Evolutionary conservation across 352 stramenopile species (phyloP).

Genomic region (Halophytophthora batemanensis): DNA sequence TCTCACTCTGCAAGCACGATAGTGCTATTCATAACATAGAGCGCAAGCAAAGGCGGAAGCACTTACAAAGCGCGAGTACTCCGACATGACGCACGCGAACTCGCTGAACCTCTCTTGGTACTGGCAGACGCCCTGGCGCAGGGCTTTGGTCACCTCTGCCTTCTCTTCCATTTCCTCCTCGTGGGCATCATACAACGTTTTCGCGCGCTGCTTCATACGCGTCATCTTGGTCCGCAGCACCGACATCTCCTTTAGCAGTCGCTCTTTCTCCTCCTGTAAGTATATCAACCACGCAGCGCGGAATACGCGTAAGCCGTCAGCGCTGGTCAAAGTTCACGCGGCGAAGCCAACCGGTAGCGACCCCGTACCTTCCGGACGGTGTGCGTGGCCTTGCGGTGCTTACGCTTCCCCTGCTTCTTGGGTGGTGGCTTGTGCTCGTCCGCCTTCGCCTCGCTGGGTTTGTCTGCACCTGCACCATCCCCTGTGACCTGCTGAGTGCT

Average conservation of each 20-base stretch:
- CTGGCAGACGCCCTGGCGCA: constrained; percentile 13
- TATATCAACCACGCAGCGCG: not conserved
- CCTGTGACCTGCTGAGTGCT: no score
- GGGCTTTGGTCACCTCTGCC: constrained; percentile 1
- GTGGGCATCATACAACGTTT: constrained; percentile 5
- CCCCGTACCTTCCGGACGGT: constrained; percentile 22
- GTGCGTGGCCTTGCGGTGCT: constrained; percentile 30
- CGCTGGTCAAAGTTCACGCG: no score
- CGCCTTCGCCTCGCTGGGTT: not conserved
- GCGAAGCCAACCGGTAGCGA: not conserved
- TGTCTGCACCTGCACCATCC: constrained; percentile 3
- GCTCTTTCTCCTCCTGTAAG: constrained; percentile 29
- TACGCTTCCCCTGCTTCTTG: constrained; percentile 10
- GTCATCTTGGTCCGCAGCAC: constrained; percentile 24
- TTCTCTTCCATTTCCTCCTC: constrained; percentile 11
- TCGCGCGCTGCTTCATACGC: constrained; percentile 15
- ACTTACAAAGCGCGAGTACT: constrained; percentile 32
- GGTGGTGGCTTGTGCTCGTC: constrained; percentile 9
- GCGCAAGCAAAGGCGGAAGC: not conserved
- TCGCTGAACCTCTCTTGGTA: constrained; percentile 24
- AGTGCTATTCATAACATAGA: not conserved
- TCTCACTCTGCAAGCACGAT: no score
- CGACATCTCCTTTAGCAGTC: constrained; percentile 20
- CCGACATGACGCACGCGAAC: constrained; percentile 30
- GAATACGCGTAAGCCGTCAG: not conserved